A percentile compares a stretch with the other conserved stretches of the same genome.
Evolutionary conservation across 2,329 filamentous ascomycete genomes (phyloP).

Genomic region (Amauroascus niger): DNA sequence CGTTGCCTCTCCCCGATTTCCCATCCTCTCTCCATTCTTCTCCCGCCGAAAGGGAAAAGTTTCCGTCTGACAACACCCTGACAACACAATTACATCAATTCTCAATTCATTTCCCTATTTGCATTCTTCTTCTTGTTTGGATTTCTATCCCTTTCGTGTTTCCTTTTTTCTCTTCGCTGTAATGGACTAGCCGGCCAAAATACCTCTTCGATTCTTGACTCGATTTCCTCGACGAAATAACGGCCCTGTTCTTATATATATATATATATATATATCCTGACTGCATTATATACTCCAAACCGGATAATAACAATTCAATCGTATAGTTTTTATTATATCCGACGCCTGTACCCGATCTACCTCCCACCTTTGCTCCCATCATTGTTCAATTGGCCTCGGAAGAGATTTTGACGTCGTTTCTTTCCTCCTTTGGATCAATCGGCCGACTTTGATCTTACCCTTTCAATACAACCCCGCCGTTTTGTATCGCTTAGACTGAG

Average conservation of each 20-base stretch:
- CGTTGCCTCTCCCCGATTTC: conserved; percentile 9
- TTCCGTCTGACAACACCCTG: background rate
- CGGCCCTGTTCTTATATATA: conserved; percentile 6
- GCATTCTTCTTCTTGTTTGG: background rate
- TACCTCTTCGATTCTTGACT: background rate
- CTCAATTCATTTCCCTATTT: background rate
- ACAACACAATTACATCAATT: background rate
- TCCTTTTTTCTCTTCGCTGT: background rate
- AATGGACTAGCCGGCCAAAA: conserved; percentile 5
- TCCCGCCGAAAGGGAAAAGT: background rate
- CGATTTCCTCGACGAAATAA: background rate
- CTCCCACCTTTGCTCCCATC: background rate
- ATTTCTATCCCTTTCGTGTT: background rate
- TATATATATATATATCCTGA: background rate
- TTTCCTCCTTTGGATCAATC: background rate
- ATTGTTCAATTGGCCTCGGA: background rate
- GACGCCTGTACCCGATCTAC: background rate
- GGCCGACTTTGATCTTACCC: too few relatives aligned
- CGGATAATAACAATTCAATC: background rate
- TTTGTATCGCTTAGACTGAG: background rate
- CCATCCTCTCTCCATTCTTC: too few relatives aligned
- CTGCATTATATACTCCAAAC: background rate
- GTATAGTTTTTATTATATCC: background rate
- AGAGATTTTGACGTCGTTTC: background rate
- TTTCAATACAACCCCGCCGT: too few relatives aligned